phyloP scores from a whole-genome alignment of 2,329 filamentous ascomycete species.

The Epichloe typhina region DNA sequence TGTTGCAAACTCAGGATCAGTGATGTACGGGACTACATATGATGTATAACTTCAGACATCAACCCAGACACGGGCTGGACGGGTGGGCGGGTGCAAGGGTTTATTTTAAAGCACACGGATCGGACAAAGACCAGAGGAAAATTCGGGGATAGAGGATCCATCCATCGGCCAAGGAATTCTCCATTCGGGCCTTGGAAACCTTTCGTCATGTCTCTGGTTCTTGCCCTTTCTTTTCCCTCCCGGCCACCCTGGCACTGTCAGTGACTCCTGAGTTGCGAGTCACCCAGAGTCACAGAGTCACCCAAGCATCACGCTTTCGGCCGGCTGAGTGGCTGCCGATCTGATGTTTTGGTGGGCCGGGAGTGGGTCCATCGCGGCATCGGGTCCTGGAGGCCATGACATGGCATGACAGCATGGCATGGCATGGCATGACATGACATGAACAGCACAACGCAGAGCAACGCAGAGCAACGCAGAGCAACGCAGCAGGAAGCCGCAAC shows the following conservation, averaged over 20 bases:
- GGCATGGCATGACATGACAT: too few relatives aligned
- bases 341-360: not conserved
- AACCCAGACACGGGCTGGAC: not conserved
- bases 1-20: not conserved
- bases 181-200: slow-evolving; percentile 2
- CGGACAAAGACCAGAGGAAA: not conserved
- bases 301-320: slow-evolving; percentile 1
- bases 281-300: not conserved
- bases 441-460: too few relatives aligned
- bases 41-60: not conserved
- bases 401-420: too few relatives aligned
- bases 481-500: too few relatives aligned
- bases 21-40: not conserved
- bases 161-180: not conserved
- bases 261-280: too few relatives aligned
- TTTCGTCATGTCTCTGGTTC: not conserved
- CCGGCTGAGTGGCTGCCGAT: slow-evolving; percentile 3
- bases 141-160: not conserved
- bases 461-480: too few relatives aligned
- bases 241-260: too few relatives aligned
- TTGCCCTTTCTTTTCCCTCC: too few relatives aligned
- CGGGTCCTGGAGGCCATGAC: not conserved
- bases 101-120: not conserved
- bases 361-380: not conserved
- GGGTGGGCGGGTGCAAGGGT: not conserved